phyloP scores from a whole-genome alignment of 306 rosid genomes.

The Cucurbita pepo region DNA sequence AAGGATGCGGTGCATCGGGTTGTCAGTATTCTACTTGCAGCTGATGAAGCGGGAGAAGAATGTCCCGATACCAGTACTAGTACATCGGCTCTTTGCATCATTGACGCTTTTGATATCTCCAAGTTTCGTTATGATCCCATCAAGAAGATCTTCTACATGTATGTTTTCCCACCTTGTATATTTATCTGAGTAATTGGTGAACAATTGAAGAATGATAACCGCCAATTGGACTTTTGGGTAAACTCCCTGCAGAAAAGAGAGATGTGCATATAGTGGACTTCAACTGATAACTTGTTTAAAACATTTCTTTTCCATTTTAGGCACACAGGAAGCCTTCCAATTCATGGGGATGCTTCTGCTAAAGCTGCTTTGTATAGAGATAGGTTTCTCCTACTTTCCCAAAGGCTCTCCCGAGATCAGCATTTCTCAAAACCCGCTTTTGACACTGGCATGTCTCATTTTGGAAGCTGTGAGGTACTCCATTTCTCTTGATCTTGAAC shows the following conservation, averaged over 20 bases:
- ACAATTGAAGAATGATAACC: not conserved
- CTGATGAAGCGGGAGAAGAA: conserved; percentile 27
- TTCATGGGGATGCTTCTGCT: conserved; percentile 71
- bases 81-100: conserved; percentile 25
- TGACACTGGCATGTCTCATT: conserved; percentile 43
- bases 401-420: conserved; percentile 76
- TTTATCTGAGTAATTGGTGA: not conserved
- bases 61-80: not conserved
- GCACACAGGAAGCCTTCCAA: conserved; percentile 37
- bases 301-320: conserved; percentile 15
- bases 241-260: not conserved
- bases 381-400: conserved; percentile 55
- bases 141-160: conserved; percentile 56
- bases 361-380: conserved; percentile 59
- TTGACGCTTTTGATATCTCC: conserved; percentile 44
- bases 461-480: conserved; percentile 76
- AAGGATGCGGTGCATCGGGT: conserved; percentile 48
- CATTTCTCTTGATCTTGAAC: not conserved
- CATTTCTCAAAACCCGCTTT: conserved; percentile 77
- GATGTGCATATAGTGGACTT: not conserved
- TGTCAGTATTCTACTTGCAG: conserved; percentile 26
- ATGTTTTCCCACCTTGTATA: conserved; percentile 4
- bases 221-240: not conserved
- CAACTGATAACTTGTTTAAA: not conserved
- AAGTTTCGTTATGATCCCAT: conserved; percentile 49